A percentile compares a stretch with the other conserved stretches of the same genome.
These are phyloP conservation scores for Lactifluus hygrophoroides DNA, from an alignment of 768 basidiomycete genomes.

Conservation along the genomic window DNA sequence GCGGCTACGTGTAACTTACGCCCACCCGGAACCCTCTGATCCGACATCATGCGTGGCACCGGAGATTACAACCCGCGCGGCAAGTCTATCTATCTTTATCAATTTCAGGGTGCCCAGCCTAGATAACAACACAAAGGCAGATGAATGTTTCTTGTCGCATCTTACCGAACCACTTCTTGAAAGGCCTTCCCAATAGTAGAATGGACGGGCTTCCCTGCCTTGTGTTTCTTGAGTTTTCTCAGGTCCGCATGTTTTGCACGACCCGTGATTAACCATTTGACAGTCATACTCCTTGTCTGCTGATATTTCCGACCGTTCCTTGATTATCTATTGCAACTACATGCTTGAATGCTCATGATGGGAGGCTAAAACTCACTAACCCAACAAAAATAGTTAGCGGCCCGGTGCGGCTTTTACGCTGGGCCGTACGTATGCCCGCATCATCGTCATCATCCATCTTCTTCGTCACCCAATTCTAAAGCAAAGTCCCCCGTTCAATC, in stretches of 20 bases:
- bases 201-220: not conserved
- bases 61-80: slow-evolving; percentile 12
- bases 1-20: not conserved
- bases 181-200: not conserved
- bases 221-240: not conserved
- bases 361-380: not conserved
- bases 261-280: not conserved
- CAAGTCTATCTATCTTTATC: slow-evolving; percentile 1
- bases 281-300: not conserved
- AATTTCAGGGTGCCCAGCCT: not conserved
- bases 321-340: not conserved
- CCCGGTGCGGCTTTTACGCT: slow-evolving; percentile 7
- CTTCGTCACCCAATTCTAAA: not conserved
- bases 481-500: not conserved
- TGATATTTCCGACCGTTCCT: not conserved
- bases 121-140: not conserved
- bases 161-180: not conserved
- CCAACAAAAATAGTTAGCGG: not conserved
- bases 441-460: not conserved
- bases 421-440: too few relatives aligned
- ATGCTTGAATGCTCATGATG: too few relatives aligned
- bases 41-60: slow-evolving; percentile 2
- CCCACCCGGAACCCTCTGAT: slow-evolving; percentile 6
- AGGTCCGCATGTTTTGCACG: not conserved
- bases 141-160: not conserved